Evolutionary conservation across 306 rosid genomes (phyloP), one percentile per base, ranked within the genome.

Genomic region (Carpinus viminea): DNA sequence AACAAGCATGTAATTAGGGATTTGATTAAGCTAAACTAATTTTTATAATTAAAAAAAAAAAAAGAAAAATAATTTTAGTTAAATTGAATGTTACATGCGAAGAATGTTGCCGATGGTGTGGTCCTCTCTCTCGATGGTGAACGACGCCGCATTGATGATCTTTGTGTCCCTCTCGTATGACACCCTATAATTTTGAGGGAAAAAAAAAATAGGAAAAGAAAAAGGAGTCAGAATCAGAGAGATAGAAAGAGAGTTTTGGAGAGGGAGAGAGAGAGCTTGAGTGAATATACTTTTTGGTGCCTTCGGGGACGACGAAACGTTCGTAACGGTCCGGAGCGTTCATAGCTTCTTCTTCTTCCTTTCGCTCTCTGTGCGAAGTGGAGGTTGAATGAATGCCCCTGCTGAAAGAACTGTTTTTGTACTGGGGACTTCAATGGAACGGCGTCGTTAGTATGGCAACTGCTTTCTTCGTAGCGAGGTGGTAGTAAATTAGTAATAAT

Each of bases 291-390:
- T 92, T 92, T 82, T 94, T 94, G 76, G 97, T 89, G 77, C 97
- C 98, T 81, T 94, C 97, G 0, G 97, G 98, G 1, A 94, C 97
- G 66, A 94, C 98, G 84, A 94, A 94, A 66, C 97, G 92, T 74
- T 94, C 98, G 59, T 94, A 94, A 73, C 98, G 93, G 74, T 94
- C 97, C 0, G 98, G 97, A 24, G 97, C 98, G 50, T 94, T 92
- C 98, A 94, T 94, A 73, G 86, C 72, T 78, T 74, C 77, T 50
- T 48, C 20, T 54, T 53, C 21, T 66, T 69, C 70, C 52, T 75
- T 48, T 70, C 21, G 51, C 21, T 65, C 38, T 51, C 24, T 12
- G 15, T 3, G 52, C 11, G 11, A 7, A 7, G 12, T 47, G 51
- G 13, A 48, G 2, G 15, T 48, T 11, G 52, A 48, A 11, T 2